Conservation (phyloP, 2,329 filamentous ascomycete genomes). For the Fusarium sp. region DNA sequence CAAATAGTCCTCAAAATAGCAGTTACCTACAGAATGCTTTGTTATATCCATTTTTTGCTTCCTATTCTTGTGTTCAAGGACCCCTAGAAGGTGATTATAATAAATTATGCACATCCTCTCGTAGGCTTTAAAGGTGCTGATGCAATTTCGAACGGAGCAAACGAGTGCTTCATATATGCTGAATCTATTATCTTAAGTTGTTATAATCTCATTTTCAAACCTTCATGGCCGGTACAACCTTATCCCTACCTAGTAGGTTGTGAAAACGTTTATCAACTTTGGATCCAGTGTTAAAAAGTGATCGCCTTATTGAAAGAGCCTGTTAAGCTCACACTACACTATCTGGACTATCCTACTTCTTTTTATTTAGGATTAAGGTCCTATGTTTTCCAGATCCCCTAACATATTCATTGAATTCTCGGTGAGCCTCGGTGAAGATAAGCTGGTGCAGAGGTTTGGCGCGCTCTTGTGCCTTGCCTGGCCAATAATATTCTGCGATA, state of each 20-base stretch:
- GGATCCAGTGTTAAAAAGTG: neutral
- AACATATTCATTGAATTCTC: neutral
- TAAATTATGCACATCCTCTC: neutral
- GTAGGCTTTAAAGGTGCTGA: no score
- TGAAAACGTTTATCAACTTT: neutral
- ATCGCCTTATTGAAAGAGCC: neutral
- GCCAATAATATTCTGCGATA: slow-evolving; percentile 48
- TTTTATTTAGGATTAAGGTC: no score
- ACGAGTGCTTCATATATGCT: neutral
- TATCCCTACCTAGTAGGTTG: neutral
- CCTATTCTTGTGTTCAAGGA: neutral
- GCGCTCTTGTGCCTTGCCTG: neutral
- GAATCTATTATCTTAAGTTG: neutral
- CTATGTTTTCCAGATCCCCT: no score
- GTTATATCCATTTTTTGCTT: neutral
- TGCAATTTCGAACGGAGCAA: neutral
- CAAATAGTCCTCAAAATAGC: slow-evolving; percentile 3
- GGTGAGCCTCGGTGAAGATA: slow-evolving; percentile 31
- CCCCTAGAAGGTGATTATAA: neutral
- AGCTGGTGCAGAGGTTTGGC: slow-evolving; percentile 8
- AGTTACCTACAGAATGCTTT: slow-evolving; percentile 11
- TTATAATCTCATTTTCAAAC: neutral
- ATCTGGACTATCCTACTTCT: neutral
- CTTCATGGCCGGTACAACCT: neutral
- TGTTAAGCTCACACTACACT: neutral